Conservation (phyloP, 2,329 filamentous ascomycete genomes). For the Blumeria graminis region DNA sequence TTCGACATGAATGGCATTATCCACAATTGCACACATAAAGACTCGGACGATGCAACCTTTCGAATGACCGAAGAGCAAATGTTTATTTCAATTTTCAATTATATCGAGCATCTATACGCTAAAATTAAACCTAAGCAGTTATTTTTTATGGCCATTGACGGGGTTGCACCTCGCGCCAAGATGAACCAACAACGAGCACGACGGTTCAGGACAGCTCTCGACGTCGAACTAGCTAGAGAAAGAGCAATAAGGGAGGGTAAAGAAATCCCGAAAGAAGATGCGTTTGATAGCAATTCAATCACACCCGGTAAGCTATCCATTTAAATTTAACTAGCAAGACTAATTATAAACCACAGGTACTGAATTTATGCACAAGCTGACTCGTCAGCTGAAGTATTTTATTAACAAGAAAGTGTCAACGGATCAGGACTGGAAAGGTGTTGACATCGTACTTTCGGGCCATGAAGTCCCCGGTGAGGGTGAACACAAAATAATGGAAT, state of each 20-base stretch:
- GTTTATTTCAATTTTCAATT: slow-evolving; percentile 99
- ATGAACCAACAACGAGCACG: slow-evolving; percentile 98
- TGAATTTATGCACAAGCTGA: slow-evolving; percentile 92
- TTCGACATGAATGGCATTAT: slow-evolving; percentile 99
- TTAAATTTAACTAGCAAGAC: background rate
- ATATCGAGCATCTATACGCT: slow-evolving; percentile 94
- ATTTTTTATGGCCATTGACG: slow-evolving; percentile 99
- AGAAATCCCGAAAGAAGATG: slow-evolving; percentile 81
- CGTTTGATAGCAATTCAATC: slow-evolving; percentile 98
- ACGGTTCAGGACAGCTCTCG: slow-evolving; percentile 81
- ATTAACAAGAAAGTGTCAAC: slow-evolving; percentile 97
- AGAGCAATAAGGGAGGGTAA: slow-evolving; percentile 77
- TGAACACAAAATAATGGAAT: slow-evolving; percentile 99
- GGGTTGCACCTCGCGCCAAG: slow-evolving; percentile 89
- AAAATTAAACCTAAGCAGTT: slow-evolving; percentile 97
- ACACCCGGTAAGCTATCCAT: slow-evolving; percentile 34
- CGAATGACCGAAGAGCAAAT: slow-evolving; percentile 94
- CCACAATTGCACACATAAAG: slow-evolving; percentile 96
- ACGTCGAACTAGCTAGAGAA: slow-evolving; percentile 70
- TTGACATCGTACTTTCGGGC: slow-evolving; percentile 85
- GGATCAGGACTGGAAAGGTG: slow-evolving; percentile 90
- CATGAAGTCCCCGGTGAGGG: slow-evolving; percentile 96
- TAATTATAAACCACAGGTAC: slow-evolving; percentile 21
- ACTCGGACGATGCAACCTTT: slow-evolving; percentile 75
- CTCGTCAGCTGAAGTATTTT: slow-evolving; percentile 87